A percentile compares a stretch with the other conserved stretches of the same genome.
These are phyloP conservation scores for Sphaerulina populicola DNA, from an alignment of 2,329 filamentous ascomycete genomes.

Conservation along the genomic window DNA sequence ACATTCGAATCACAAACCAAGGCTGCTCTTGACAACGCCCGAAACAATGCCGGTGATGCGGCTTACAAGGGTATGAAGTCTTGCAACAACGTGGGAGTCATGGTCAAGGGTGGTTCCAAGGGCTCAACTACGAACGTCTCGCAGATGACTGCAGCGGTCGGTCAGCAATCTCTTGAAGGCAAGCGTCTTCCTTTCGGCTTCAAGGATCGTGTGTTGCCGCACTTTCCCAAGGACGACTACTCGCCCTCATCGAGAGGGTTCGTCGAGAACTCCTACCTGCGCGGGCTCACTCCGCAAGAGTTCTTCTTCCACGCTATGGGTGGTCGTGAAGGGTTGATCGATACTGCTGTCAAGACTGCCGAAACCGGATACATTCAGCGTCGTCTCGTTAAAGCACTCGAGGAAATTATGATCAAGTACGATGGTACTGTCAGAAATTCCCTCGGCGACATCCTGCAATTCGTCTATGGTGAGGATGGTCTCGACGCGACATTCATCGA, in stretches of 20 bases:
- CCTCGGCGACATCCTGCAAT: constrained; percentile 90
- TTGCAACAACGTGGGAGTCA: constrained; percentile 91
- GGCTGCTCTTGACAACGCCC: constrained; percentile 84
- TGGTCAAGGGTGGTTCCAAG: constrained; percentile 95
- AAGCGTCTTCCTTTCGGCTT: constrained; percentile 99
- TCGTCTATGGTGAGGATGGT: constrained; percentile 95
- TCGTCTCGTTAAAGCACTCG: constrained; percentile 92
- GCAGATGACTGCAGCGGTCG: constrained; percentile 96
- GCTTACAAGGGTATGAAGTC: constrained; percentile 91
- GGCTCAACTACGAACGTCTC: constrained; percentile 99
- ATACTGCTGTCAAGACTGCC: constrained; percentile 98
- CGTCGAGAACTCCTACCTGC: constrained; percentile 96
- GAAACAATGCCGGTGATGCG: constrained; percentile 89
- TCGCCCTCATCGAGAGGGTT: constrained; percentile 95
- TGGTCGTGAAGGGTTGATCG: constrained; percentile 98
- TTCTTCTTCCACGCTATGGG: constrained; percentile 99
- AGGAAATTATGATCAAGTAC: constrained; percentile 96
- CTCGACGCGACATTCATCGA: constrained; percentile 90
- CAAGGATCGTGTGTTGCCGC: constrained; percentile 92
- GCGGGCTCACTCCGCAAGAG: constrained; percentile 87
- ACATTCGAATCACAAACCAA: constrained; percentile 98
- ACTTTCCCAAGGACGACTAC: constrained; percentile 99
- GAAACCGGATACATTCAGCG: constrained; percentile 99
- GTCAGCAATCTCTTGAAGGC: constrained; percentile 95
- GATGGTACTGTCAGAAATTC: constrained; percentile 97